phyloP scores from a whole-genome alignment of 768 basidiomycete species.

The Exsudoporus frostii region DNA sequence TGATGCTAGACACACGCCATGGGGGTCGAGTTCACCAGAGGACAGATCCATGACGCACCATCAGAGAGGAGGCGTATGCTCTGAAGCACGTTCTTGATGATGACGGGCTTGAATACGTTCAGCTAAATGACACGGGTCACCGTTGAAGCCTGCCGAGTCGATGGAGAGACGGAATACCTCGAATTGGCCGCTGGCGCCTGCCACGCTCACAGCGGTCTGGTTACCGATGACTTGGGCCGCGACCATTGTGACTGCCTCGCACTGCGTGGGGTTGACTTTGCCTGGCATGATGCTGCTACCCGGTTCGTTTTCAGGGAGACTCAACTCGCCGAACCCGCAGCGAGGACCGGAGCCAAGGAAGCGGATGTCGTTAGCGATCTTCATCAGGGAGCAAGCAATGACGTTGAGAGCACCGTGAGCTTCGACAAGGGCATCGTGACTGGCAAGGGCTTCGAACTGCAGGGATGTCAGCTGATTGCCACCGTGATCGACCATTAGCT shows the following conservation, averaged over 20 bases:
- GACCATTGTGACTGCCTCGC: slow-evolving; percentile 98
- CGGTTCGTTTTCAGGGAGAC: slow-evolving; percentile 96
- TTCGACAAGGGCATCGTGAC: slow-evolving; percentile 98
- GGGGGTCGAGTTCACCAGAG: background rate
- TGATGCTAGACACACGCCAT: slow-evolving; percentile 47
- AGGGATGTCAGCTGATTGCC: slow-evolving; percentile 4
- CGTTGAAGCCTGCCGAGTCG: slow-evolving; percentile 4
- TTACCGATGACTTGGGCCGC: slow-evolving; percentile 99
- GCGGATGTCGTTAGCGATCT: slow-evolving; percentile 98
- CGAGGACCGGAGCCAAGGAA: slow-evolving; percentile 97
- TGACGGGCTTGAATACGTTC: slow-evolving; percentile 99
- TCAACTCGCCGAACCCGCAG: slow-evolving; percentile 94
- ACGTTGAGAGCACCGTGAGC: slow-evolving; percentile 96
- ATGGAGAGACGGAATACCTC: slow-evolving; percentile 57
- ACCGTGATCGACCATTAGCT: slow-evolving; percentile 10
- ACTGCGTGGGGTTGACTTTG: slow-evolving; percentile 99
- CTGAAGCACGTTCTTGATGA: slow-evolving; percentile 96
- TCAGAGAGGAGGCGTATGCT: slow-evolving; percentile 92
- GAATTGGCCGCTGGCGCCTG: slow-evolving; percentile 94
- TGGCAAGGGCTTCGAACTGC: slow-evolving; percentile 95
- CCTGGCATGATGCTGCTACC: slow-evolving; percentile 99
- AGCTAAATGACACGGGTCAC: slow-evolving; percentile 46
- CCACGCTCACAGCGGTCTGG: slow-evolving; percentile 88
- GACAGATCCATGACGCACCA: slow-evolving; percentile 46
- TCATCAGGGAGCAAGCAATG: slow-evolving; percentile 96